Evolutionary conservation across 352 stramenopile species (phyloP).

Genomic region (Phytophthora agathidicida): DNA sequence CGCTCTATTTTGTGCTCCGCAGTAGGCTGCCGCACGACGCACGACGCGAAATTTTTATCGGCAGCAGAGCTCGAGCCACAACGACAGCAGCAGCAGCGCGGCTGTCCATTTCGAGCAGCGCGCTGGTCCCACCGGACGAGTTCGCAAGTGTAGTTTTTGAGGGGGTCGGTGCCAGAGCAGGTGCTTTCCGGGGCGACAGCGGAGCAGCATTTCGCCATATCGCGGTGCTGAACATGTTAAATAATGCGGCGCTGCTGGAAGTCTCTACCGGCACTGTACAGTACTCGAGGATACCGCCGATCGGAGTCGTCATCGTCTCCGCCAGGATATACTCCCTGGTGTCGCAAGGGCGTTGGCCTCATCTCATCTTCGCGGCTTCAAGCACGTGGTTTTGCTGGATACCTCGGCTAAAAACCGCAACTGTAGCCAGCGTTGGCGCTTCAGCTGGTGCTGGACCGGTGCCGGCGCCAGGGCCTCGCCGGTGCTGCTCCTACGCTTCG

Average conservation of each 20-base stretch:
- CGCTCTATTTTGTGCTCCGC: not conserved
- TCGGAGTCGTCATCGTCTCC: slow-evolving; percentile 6
- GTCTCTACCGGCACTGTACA: too few species aligned
- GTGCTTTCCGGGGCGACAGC: slow-evolving; percentile 19
- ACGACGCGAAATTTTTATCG: slow-evolving; percentile 7
- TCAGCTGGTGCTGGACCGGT: slow-evolving; percentile 14
- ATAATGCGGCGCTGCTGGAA: slow-evolving; percentile 12
- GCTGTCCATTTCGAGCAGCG: not conserved
- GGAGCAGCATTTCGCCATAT: slow-evolving; percentile 12
- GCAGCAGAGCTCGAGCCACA: not conserved
- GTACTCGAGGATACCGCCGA: too few species aligned
- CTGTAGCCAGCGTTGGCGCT: too few species aligned
- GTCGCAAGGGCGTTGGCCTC: slow-evolving; percentile 18
- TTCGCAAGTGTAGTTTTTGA: slow-evolving; percentile 37
- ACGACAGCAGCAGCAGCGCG: not conserved
- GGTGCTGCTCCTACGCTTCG: slow-evolving; percentile 23
- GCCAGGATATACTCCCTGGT: slow-evolving; percentile 20
- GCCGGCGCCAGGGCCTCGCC: slow-evolving; percentile 5
- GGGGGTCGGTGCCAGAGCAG: slow-evolving; percentile 21
- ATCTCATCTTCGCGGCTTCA: slow-evolving; percentile 7
- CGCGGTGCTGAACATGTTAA: slow-evolving; percentile 14
- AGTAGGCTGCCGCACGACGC: not conserved
- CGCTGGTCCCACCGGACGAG: slow-evolving; percentile 15
- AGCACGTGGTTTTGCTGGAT: slow-evolving; percentile 7
- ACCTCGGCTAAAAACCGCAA: slow-evolving; percentile 4